These are phyloP conservation scores for Myxozyma neglecta DNA, from an alignment of 805 yeast genomes.

Conservation along the genomic window DNA sequence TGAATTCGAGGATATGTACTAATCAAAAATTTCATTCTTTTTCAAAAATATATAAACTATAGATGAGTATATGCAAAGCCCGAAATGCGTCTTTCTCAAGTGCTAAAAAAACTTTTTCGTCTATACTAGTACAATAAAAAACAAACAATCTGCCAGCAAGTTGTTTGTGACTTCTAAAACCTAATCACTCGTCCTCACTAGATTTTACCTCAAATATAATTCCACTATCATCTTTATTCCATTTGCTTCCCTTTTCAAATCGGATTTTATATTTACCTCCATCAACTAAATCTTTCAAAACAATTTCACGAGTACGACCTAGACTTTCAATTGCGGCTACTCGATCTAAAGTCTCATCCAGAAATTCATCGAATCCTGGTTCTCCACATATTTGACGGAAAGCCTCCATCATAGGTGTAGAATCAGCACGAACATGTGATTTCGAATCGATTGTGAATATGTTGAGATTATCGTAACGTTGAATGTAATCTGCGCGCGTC, in stretches of 20 bases:
- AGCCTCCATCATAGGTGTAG: conserved; percentile 88
- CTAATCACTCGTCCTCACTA: conserved; percentile 10
- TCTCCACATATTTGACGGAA: conserved; percentile 72
- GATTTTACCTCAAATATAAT: conserved; percentile 1
- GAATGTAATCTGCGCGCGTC: conserved; percentile 82
- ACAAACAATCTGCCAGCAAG: no score
- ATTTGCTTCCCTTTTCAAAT: conserved; percentile 7
- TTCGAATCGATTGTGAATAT: conserved; percentile 76
- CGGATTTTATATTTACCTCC: conserved; percentile 18
- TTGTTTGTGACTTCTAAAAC: background rate
- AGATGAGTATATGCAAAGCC: no score
- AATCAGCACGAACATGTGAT: conserved; percentile 71
- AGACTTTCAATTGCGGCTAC: conserved; percentile 75
- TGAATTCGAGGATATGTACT: no score
- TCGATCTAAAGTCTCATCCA: conserved; percentile 64
- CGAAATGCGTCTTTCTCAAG: no score
- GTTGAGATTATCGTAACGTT: conserved; percentile 69
- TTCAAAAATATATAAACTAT: no score
- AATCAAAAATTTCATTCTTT: no score
- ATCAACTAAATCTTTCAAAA: conserved; percentile 62
- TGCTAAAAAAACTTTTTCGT: no score
- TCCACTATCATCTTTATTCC: background rate
- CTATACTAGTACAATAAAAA: no score
- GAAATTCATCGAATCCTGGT: conserved; percentile 67
- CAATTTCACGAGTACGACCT: conserved; percentile 73